Conservation (phyloP, 352 stramenopile genomes). For the Phytophthora tubulina region DNA sequence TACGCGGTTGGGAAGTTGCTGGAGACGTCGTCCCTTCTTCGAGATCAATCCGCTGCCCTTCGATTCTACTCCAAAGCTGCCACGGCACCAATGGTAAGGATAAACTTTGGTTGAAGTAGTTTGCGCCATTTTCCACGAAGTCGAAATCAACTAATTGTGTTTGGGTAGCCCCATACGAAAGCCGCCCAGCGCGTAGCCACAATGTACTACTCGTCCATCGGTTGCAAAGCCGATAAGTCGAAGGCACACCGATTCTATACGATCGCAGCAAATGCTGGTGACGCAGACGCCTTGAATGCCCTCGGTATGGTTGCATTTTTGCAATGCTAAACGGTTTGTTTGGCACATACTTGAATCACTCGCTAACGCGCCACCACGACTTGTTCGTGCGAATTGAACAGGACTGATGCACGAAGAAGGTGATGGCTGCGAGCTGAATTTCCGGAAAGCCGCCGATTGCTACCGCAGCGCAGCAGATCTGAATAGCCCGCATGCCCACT, state of each 20-base stretch:
- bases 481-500: conserved; percentile 69
- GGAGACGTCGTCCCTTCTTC: conserved; percentile 60
- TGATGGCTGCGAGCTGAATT: conserved; percentile 76
- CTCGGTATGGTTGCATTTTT: conserved; percentile 48
- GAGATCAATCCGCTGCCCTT: conserved; percentile 58
- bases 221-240: conserved; percentile 55
- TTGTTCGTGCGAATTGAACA: conserved; percentile 4
- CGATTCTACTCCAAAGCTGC: conserved; percentile 73
- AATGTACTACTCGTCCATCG: conserved; percentile 74
- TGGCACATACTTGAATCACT: conserved; percentile 1
- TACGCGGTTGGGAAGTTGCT: conserved; percentile 62
- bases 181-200: conserved; percentile 65
- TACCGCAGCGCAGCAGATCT: conserved; percentile 63
- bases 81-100: conserved; percentile 33
- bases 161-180: conserved; percentile 45
- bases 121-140: background rate
- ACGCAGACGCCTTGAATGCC: conserved; percentile 75
- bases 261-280: conserved; percentile 58
- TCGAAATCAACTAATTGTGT: background rate
- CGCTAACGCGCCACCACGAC: background rate
- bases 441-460: conserved; percentile 59
- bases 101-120: background rate
- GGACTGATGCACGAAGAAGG: conserved; percentile 83
- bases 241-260: conserved; percentile 65
- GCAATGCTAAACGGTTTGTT: background rate